Conservation (phyloP, 805 yeast species). For the Pichia ethanolica region DNA sequence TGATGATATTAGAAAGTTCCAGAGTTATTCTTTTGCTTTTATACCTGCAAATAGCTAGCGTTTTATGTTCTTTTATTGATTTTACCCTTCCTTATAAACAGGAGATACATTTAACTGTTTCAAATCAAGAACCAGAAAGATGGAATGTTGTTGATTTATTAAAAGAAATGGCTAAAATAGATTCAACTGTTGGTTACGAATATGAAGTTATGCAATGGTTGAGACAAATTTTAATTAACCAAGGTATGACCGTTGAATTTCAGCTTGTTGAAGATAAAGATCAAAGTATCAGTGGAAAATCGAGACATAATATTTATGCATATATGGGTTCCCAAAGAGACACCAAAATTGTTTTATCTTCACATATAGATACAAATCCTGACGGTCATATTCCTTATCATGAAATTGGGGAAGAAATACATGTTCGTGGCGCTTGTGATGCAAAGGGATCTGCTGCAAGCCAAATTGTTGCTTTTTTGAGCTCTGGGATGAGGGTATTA, state of each 20-base stretch:
- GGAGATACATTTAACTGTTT: no score
- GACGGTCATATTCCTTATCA: neutral
- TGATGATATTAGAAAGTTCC: no score
- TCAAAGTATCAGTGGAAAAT: neutral
- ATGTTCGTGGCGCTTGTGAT: slow-evolving; percentile 61
- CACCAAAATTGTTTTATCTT: slow-evolving; percentile 41
- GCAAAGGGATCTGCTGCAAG: slow-evolving; percentile 63
- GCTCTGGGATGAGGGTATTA: slow-evolving; percentile 28
- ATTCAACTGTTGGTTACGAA: neutral
- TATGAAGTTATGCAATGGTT: neutral
- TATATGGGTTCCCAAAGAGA: slow-evolving; percentile 40
- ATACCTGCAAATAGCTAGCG: no score
- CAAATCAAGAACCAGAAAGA: neutral
- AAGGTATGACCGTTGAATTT: slow-evolving; percentile 51
- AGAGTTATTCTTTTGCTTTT: no score
- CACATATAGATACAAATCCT: slow-evolving; percentile 69
- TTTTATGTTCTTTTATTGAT: no score
- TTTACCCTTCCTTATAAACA: no score
- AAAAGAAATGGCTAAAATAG: neutral
- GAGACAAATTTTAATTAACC: slow-evolving; percentile 18
- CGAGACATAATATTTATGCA: slow-evolving; percentile 40
- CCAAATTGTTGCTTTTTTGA: slow-evolving; percentile 46
- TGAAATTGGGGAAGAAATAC: slow-evolving; percentile 37
- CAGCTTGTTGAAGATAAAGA: slow-evolving; percentile 4
- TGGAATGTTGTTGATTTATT: neutral